These are phyloP conservation scores for Trichoderma arundinaceum DNA, from an alignment of 2,329 filamentous ascomycete genomes.

Conservation along the genomic window DNA sequence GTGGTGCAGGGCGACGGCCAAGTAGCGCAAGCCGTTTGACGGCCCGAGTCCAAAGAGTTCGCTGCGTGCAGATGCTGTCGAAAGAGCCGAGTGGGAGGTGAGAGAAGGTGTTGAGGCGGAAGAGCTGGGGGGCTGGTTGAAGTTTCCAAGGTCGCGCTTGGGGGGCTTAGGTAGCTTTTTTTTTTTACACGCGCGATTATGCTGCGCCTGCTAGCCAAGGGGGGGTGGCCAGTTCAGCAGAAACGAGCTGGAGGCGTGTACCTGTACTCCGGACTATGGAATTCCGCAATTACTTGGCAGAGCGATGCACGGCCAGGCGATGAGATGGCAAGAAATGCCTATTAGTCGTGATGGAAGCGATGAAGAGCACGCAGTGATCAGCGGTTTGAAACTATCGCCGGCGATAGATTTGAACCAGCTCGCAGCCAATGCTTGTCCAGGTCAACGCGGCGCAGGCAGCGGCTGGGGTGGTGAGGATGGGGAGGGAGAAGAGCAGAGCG, in stretches of 20 bases:
- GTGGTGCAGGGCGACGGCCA: slow-evolving; percentile 17
- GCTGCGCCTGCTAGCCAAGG: slow-evolving; percentile 33
- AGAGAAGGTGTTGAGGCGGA: slow-evolving; percentile 32
- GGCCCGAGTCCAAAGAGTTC: slow-evolving; percentile 20
- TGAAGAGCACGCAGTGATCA: not conserved
- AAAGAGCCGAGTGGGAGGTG: slow-evolving; percentile 18
- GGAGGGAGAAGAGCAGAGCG: not conserved
- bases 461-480: not conserved
- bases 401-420: slow-evolving; percentile 10
- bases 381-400: slow-evolving; percentile 17
- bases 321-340: not conserved
- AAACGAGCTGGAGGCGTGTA: slow-evolving; percentile 30
- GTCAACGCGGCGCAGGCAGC: not conserved
- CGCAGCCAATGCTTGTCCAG: not conserved
- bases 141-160: slow-evolving; percentile 35
- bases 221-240: slow-evolving; percentile 29
- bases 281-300: slow-evolving; percentile 22
- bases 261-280: slow-evolving; percentile 16
- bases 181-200: slow-evolving; percentile 38
- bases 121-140: slow-evolving; percentile 33
- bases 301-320: not conserved
- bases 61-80: slow-evolving; percentile 21
- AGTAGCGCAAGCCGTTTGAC: slow-evolving; percentile 28
- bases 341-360: not conserved
- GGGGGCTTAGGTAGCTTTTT: slow-evolving; percentile 33